Conservation (phyloP, 1,284 basidiomycete genomes). For the Chalciporus sp. region DNA sequence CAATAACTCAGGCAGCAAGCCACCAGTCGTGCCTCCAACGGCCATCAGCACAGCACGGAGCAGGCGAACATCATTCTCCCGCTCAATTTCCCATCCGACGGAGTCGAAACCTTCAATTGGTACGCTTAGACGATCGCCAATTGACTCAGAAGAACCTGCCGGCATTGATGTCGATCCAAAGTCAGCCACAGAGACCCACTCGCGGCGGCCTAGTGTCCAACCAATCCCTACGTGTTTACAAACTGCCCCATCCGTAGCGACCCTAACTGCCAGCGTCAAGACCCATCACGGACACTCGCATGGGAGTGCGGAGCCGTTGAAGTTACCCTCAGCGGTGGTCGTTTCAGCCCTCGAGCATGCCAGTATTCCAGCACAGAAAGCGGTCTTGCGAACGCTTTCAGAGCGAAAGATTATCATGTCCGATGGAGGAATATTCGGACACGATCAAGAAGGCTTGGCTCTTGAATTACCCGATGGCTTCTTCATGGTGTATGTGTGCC, state of each 20-base stretch:
- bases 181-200: slow-evolving; percentile 2
- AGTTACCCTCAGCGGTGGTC: slow-evolving; percentile 64
- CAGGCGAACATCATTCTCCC: slow-evolving; percentile 28
- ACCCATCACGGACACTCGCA: slow-evolving; percentile 18
- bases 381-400: slow-evolving; percentile 55
- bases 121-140: slow-evolving; percentile 16
- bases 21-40: slow-evolving; percentile 14
- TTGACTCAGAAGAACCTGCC: slow-evolving; percentile 12
- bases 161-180: slow-evolving; percentile 3
- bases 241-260: slow-evolving; percentile 22
- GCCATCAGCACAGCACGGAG: slow-evolving; percentile 26
- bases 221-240: slow-evolving; percentile 6
- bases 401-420: slow-evolving; percentile 56
- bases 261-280: slow-evolving; percentile 29
- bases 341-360: slow-evolving; percentile 70
- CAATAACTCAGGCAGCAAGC: slow-evolving; percentile 18
- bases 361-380: slow-evolving; percentile 55
- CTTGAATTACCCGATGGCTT: slow-evolving; percentile 71
- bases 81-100: slow-evolving; percentile 20
- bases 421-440: slow-evolving; percentile 31
- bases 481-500: slow-evolving; percentile 71
- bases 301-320: slow-evolving; percentile 20
- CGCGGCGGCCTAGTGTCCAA: slow-evolving; percentile 13
- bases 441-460: slow-evolving; percentile 38
- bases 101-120: slow-evolving; percentile 22